Conservation (phyloP, 2,329 filamentous ascomycete genomes). For the Acrodontium crateriforme region DNA sequence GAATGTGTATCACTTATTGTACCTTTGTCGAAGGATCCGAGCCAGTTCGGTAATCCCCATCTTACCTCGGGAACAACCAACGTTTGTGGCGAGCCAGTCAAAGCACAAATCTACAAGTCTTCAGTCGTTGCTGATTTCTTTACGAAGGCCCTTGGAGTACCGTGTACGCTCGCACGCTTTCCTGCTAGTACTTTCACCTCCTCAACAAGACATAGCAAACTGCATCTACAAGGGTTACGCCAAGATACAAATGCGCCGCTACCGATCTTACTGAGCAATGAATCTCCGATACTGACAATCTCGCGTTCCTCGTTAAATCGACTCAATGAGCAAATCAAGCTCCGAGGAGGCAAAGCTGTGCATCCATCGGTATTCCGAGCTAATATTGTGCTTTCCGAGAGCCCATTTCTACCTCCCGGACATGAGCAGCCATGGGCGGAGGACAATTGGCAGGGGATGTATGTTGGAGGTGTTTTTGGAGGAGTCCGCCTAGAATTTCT, state of each 20-base stretch:
- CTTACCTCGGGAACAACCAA: constrained; percentile 36
- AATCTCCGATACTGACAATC: constrained; percentile 81
- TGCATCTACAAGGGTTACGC: constrained; percentile 40
- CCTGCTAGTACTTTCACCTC: constrained; percentile 46
- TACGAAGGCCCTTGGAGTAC: constrained; percentile 56
- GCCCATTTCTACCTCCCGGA: constrained; percentile 27
- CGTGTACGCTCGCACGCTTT: constrained; percentile 74
- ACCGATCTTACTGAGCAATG: constrained; percentile 74
- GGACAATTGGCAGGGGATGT: constrained; percentile 59
- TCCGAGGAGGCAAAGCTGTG: constrained; percentile 48
- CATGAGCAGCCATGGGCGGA: constrained; percentile 56
- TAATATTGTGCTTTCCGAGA: constrained; percentile 62
- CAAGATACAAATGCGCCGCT: constrained; percentile 20
- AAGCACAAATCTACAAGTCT: constrained; percentile 56
- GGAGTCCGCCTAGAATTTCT: constrained; percentile 53
- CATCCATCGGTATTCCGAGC: constrained; percentile 69
- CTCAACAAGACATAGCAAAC: constrained; percentile 56
- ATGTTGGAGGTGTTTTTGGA: constrained; percentile 39
- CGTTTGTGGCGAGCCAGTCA: constrained; percentile 72
- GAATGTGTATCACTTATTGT: constrained; percentile 24
- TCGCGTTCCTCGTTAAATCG: constrained; percentile 65
- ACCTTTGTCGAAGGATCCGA: constrained; percentile 56
- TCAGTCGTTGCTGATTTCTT: constrained; percentile 61
- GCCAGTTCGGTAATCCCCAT: constrained; percentile 34
- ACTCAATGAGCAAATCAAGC: constrained; percentile 59